Evolutionary conservation across 179 eudicot species (phyloP).

Genomic region (Corrigiola litoralis): DNA sequence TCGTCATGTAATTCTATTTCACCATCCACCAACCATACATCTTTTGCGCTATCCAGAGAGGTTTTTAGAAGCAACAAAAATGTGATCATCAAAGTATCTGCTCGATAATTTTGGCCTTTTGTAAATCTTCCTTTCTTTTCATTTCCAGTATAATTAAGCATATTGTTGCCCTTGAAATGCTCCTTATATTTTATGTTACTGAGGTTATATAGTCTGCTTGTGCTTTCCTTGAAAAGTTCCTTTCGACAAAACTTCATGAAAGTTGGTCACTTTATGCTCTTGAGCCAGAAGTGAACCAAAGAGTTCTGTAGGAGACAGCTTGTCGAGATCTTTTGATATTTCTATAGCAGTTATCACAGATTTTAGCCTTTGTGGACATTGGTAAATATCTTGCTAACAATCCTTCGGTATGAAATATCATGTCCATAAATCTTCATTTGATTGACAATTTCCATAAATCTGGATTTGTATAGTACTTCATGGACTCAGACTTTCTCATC

Average conservation of each 20-base stretch:
- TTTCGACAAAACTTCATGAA: too few species aligned
- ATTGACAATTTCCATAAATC: background rate
- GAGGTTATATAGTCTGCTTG: too few species aligned
- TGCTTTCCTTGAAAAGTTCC: too few species aligned
- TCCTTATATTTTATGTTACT: background rate
- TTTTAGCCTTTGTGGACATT: background rate
- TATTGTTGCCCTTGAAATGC: background rate
- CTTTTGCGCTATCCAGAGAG: too few species aligned
- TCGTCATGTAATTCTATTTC: too few species aligned
- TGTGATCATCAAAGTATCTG: too few species aligned
- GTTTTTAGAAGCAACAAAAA: too few species aligned
- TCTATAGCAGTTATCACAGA: background rate
- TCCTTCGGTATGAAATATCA: background rate
- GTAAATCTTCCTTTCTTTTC: background rate
- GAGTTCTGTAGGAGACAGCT: background rate
- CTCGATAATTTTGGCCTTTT: too few species aligned
- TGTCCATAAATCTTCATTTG: slow-evolving; percentile 10
- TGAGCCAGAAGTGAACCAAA: background rate
- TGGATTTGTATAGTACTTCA: background rate
- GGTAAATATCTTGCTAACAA: background rate
- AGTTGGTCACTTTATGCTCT: too few species aligned
- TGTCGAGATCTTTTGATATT: background rate
- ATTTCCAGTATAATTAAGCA: background rate
- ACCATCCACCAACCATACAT: too few species aligned
- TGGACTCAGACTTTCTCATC: background rate